Evolutionary conservation across 768 basidiomycete species (phyloP).

Genomic region (Lactarius hengduanensis): DNA sequence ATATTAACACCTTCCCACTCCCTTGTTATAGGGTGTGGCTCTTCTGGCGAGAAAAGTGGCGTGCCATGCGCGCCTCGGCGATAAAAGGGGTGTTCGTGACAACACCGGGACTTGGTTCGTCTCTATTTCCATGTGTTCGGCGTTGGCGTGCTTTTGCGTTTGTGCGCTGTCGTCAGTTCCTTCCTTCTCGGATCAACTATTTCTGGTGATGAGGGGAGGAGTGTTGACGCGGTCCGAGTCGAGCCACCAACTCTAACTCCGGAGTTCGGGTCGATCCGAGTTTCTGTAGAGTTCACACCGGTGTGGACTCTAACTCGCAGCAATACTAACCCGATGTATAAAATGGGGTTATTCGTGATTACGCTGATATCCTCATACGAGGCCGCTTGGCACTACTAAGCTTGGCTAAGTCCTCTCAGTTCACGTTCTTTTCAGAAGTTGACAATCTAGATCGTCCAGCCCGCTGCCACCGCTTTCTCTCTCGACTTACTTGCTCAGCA

Average conservation of each 20-base stretch:
- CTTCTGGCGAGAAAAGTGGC: not conserved
- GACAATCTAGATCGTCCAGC: not conserved
- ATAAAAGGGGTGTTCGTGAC: not conserved
- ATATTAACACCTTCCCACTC: not conserved
- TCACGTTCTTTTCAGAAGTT: not conserved
- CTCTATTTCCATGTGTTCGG: not conserved
- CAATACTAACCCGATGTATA: not conserved
- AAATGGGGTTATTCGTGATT: not conserved
- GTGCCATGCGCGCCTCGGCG: not conserved
- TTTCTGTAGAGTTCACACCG: no score
- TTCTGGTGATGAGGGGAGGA: not conserved
- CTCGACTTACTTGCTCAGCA: not conserved
- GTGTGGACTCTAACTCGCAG: no score
- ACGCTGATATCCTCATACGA: not conserved
- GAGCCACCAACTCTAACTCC: no score
- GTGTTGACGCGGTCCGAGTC: no score
- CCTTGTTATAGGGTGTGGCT: not conserved
- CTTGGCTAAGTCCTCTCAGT: not conserved
- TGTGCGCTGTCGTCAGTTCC: not conserved
- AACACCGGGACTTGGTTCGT: not conserved
- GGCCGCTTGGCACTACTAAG: not conserved
- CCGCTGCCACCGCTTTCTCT: not conserved
- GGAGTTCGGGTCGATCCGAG: no score
- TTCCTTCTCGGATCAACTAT: not conserved
- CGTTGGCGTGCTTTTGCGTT: not conserved